Conservation (phyloP, 345 rosid genomes). For the Moringa oleifera region DNA sequence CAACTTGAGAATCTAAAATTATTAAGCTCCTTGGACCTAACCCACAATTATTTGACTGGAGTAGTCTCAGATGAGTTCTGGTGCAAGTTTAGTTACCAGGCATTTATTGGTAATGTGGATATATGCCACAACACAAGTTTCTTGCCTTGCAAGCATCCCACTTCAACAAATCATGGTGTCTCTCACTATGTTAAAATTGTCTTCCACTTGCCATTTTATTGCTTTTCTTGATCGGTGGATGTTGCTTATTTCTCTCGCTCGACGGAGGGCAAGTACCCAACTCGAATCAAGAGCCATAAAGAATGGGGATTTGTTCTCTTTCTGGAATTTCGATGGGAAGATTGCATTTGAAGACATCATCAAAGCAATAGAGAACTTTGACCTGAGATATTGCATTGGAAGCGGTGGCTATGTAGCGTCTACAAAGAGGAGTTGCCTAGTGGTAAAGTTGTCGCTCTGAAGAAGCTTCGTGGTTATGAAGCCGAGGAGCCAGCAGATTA, state of each 20-base stretch:
- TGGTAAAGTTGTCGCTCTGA: slow-evolving; percentile 19
- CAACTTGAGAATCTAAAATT: no score
- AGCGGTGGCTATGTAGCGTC: slow-evolving; percentile 19
- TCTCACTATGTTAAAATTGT: background rate
- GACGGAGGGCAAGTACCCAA: background rate
- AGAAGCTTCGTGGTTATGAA: slow-evolving; percentile 10
- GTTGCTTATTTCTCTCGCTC: no score
- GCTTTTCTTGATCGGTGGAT: background rate
- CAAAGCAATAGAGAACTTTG: slow-evolving; percentile 20
- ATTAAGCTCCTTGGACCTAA: no score
- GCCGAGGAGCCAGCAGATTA: no score
- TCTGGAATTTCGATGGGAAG: slow-evolving; percentile 17
- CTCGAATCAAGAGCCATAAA: no score
- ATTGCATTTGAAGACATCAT: slow-evolving; percentile 17
- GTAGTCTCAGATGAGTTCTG: no score
- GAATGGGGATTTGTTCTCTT: background rate
- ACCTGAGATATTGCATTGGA: slow-evolving; percentile 15
- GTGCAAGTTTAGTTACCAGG: no score
- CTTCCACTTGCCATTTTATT: background rate
- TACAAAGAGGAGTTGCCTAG: slow-evolving; percentile 18
- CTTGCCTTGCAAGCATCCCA: slow-evolving; percentile 27
- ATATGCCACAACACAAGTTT: slow-evolving; percentile 28
- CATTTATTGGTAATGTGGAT: no score
- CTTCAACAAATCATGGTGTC: no score
- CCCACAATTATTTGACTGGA: no score